Conservation (phyloP, 2,329 filamentous ascomycete species). For the Cercospora sesami region DNA sequence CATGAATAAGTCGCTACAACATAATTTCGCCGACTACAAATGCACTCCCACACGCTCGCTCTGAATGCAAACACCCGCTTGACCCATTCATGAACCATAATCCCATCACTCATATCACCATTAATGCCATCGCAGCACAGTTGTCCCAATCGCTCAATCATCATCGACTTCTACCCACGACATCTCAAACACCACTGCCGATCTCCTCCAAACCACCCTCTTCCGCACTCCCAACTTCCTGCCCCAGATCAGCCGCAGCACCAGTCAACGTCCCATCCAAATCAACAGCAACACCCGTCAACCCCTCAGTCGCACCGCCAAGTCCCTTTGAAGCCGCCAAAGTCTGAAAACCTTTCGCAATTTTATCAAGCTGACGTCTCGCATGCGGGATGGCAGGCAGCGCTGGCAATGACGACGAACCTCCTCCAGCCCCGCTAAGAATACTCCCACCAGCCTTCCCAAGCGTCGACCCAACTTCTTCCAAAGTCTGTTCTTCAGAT, state of each 20-base stretch:
- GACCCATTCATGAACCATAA: neutral
- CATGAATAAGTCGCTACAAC: too few species aligned
- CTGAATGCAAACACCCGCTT: neutral
- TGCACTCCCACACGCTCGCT: neutral
- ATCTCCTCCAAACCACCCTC: constrained; percentile 22
- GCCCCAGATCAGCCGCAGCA: constrained; percentile 24
- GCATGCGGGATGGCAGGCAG: neutral
- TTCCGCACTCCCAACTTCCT: constrained; percentile 22
- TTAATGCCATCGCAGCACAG: neutral
- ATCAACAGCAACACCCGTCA: constrained; percentile 15
- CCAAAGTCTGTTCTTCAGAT: constrained; percentile 23
- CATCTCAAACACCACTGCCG: constrained; percentile 7
- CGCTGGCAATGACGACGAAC: neutral
- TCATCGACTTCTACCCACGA: neutral
- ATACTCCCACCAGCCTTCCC: neutral
- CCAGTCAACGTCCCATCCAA: constrained; percentile 25
- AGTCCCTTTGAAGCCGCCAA: constrained; percentile 20
- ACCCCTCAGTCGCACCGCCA: constrained; percentile 12
- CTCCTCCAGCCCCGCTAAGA: neutral
- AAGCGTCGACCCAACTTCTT: constrained; percentile 15
- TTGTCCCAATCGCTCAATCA: neutral
- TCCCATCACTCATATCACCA: neutral
- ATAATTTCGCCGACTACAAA: too few species aligned
- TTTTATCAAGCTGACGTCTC: constrained; percentile 32
- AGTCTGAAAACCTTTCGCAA: constrained; percentile 25